Base-by-base conservation (phyloP, 176 grass and related monocot genomes). In the Oryza longistaminata region DNA sequence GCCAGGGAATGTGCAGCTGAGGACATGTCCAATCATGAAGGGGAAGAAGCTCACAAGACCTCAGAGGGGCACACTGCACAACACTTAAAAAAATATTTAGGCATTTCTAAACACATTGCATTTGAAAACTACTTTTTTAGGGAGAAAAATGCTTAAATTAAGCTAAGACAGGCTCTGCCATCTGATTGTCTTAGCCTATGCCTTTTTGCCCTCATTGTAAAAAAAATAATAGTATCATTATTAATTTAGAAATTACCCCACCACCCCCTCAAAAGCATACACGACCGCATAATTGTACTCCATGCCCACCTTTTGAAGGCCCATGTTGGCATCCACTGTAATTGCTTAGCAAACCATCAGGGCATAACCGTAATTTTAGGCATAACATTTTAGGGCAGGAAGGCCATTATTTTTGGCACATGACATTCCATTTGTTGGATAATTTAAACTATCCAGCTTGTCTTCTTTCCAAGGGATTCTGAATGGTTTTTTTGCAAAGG, bases 251-350 rank as follows among this genome's bases (percentile, higher is more conserved):
- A 89, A 92, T 87, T 73, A 87, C 85, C 69, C 82, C 82, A 81
- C 89, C 81, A 73, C 81, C 74, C 69, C 87, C 84, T 92, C 89
- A 94, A 94, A 94, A 92, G 89, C 83, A 89, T 92, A 92, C 70
- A 90, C 85, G 70, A 77, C 92, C 84, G 60, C 71, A 88, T 82
- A 85, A 88, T 91, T 85, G 86, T 75, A 90, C 76, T 83, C 72
- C 66, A 76, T 83, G 71, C 74, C 22, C 68, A 48, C 81, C 81
- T 91, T 91, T 91, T 66, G 64, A 85, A 91, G 64, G 85, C 58
- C 87, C 48, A 64, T 74, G 21, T 66, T 83, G 87, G 85, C 75
- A 75, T 19, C 27, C 29, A 29, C n/a, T 64, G 67, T 80, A 84
- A 79, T 92, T 92, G 11, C 16, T 68, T 6, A 0, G 1, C 22